These are phyloP conservation scores for Mesotaenium endlicherianum DNA, from an alignment of 139 green algal species.

Conservation along the genomic window DNA sequence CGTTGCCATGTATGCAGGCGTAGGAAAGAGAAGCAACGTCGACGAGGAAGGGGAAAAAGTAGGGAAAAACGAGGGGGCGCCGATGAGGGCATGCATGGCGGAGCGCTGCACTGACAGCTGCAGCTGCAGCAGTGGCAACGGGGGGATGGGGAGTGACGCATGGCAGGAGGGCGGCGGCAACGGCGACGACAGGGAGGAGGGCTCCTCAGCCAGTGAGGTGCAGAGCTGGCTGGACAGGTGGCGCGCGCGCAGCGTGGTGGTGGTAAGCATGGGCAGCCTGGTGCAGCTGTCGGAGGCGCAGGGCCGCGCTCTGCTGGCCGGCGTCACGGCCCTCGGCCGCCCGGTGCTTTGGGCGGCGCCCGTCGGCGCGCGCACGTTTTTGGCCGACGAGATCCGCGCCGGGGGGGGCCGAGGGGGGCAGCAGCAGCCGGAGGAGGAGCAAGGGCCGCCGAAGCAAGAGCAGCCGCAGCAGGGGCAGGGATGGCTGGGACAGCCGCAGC, in stretches of 20 bases:
- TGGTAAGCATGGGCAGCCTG: slow-evolving; percentile 1
- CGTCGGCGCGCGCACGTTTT: not conserved
- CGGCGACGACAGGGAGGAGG: not conserved
- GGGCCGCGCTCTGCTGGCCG: not conserved
- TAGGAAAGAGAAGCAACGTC: not conserved
- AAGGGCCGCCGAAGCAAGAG: not conserved
- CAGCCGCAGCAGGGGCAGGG: not conserved
- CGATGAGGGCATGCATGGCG: not conserved
- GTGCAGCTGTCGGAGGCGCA: not conserved
- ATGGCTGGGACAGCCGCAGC: not conserved
- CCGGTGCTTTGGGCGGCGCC: not conserved
- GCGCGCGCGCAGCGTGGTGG: not conserved
- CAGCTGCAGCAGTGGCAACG: not conserved
- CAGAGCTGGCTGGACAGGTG: not conserved
- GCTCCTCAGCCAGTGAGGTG: not conserved
- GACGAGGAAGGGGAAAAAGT: not conserved
- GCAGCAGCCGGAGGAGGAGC: not conserved
- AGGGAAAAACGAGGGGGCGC: not conserved
- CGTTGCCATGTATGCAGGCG: not conserved
- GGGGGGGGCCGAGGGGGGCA: not conserved
- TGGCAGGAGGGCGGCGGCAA: not conserved
- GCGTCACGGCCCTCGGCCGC: not conserved
- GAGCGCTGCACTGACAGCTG: not conserved
- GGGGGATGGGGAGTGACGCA: not conserved
- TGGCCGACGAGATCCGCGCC: not conserved